A percentile compares a stretch with the other conserved stretches of the same genome.
These are phyloP conservation scores for Melampsora larici-populina DNA, from an alignment of 1,284 basidiomycete species.

Conservation along the genomic window DNA sequence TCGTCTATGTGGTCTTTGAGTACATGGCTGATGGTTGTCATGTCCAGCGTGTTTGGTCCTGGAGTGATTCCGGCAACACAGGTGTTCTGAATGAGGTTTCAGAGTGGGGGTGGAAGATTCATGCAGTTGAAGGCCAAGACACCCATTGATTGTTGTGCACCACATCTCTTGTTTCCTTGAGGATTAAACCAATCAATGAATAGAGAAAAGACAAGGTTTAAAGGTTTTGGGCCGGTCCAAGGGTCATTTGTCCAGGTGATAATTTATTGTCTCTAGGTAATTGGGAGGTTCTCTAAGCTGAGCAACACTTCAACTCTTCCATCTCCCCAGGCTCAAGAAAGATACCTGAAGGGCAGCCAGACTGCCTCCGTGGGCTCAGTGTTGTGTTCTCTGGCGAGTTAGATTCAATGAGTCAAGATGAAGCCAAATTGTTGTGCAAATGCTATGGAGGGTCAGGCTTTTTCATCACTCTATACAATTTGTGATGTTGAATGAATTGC, in stretches of 20 bases:
- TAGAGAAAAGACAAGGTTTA: conserved; percentile 19
- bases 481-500: neutral
- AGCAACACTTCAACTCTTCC: neutral
- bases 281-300: too few species aligned
- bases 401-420: conserved; percentile 78
- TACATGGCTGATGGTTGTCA: neutral
- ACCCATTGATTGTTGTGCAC: conserved; percentile 12
- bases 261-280: too few species aligned
- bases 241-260: neutral
- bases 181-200: conserved; percentile 35
- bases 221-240: neutral
- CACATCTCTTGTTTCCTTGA: conserved; percentile 8
- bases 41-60: neutral
- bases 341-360: conserved; percentile 71
- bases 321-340: conserved; percentile 65
- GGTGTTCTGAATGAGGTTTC: neutral
- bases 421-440: conserved; percentile 82
- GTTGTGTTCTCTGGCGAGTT: conserved; percentile 91
- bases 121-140: conserved; percentile 8
- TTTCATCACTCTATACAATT: neutral
- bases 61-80: too few species aligned
- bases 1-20: conserved; percentile 3
- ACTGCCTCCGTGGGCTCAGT: conserved; percentile 79
- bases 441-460: conserved; percentile 76
- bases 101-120: conserved; percentile 1